Percentiles rank a stretch among this genome's conserved stretches.
These are phyloP conservation scores for Alternaria ethzedia DNA, from an alignment of 2,329 filamentous ascomycete species.

Conservation along the genomic window DNA sequence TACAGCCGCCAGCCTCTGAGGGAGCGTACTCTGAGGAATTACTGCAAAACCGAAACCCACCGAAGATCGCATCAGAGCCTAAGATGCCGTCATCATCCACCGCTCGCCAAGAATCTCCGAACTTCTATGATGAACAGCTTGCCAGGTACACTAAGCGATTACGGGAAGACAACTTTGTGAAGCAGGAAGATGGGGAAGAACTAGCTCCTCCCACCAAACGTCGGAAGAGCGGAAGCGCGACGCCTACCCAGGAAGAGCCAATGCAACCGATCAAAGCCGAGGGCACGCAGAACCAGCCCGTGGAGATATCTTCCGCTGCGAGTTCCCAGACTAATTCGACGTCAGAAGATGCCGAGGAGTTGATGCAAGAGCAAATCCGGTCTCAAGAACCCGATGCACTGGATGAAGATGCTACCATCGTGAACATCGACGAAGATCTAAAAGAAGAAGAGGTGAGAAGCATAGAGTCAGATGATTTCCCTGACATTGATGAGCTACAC, in stretches of 20 bases:
- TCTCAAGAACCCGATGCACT: not conserved
- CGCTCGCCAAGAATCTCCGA: conserved; percentile 30
- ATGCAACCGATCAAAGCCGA: not conserved
- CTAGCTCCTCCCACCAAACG: conserved; percentile 21
- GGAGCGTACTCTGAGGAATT: conserved; percentile 19
- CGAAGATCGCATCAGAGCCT: conserved; percentile 6
- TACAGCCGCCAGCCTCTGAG: conserved; percentile 6
- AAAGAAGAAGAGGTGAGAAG: conserved; percentile 13
- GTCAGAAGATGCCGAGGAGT: not conserved
- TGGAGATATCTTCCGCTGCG: conserved; percentile 30
- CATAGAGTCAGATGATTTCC: conserved; percentile 21
- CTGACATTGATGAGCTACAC: not conserved
- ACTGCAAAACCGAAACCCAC: conserved; percentile 2
- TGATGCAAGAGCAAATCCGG: conserved; percentile 1
- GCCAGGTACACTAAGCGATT: conserved; percentile 30
- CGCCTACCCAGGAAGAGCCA: conserved; percentile 3
- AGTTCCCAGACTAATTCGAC: conserved; percentile 12
- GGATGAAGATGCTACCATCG: not conserved
- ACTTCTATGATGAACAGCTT: conserved; percentile 27
- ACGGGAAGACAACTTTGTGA: conserved; percentile 12
- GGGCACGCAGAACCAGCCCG: conserved; percentile 21
- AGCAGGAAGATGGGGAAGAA: conserved; percentile 1
- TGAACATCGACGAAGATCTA: conserved; percentile 1
- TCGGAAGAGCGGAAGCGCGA: conserved; percentile 17
- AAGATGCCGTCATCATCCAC: conserved; percentile 30